Base-by-base conservation (phyloP, 257 asterid genomes). In the Handroanthus guayacan region DNA sequence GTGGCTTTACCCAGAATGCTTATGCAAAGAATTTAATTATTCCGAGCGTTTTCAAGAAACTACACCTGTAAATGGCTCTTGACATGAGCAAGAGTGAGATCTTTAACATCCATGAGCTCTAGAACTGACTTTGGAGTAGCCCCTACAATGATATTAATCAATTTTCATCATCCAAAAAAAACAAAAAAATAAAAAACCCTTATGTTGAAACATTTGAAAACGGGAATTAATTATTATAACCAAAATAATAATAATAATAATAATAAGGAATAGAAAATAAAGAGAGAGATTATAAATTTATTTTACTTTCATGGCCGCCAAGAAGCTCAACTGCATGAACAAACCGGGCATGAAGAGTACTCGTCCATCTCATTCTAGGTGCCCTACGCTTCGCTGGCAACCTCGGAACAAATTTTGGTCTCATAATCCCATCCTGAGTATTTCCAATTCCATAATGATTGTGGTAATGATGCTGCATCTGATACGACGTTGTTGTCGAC, bases 281-380 rank as follows among this genome's bases (percentile, higher is more conserved):
- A 31, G 45, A 17, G 11, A n/a, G 11, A 76, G 55, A 16, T 25
- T 10, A 0, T 9, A 43, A 7, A 41, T 41, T 3, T 36, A 14
- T 14, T 50, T 41, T 89, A 94, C 98, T 94, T 86, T 94, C 99
- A 84, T 92, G 97, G 87, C 99, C 99, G 18, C 99, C 97, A 56
- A 94, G 97, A 37, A 94, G 99, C 73, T 94, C 97, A 20, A 94
- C 99, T 58, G 99, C 97, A 78, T 94, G 99, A 80, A 92, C 97
- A 64, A 94, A 94, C 5, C 99, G 94, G 6, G 92, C 89, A 67
- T 92, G 99, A 20, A 92, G 97, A 0, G 96, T 90, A 69, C 89
- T 92, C 0, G 99, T 94, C 99, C 99, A 94, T 36, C 99, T 76
- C 99, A 94, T 92, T 52, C 99, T 76, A 0, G 99, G 97, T 0